These are phyloP conservation scores for Abortiporus biennis DNA, from an alignment of 1,284 basidiomycete species.

Conservation along the genomic window DNA sequence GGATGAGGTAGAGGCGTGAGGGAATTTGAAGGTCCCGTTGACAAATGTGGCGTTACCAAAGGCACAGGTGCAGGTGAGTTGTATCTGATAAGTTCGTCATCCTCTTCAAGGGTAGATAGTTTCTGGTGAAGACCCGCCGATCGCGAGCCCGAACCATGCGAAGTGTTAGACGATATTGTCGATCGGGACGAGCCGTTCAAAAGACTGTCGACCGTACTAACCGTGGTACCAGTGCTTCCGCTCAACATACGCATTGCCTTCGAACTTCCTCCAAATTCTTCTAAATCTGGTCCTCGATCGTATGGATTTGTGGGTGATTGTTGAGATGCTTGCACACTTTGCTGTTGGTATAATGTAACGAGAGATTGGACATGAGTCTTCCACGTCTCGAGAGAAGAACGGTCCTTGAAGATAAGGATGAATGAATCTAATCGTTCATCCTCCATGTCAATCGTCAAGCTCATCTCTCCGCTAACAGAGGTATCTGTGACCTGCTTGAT, in stretches of 20 bases:
- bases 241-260: conserved; percentile 76
- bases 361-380: conserved; percentile 71
- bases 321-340: conserved; percentile 23
- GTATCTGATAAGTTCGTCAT: conserved; percentile 54
- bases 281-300: conserved; percentile 46
- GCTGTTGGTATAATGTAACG: conserved; percentile 59
- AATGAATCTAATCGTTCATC: conserved; percentile 91
- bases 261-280: conserved; percentile 70
- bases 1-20: conserved; percentile 79
- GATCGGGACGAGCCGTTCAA: conserved; percentile 60
- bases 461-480: conserved; percentile 74
- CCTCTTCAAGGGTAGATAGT: conserved; percentile 63
- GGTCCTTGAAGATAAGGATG: conserved; percentile 90
- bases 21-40: conserved; percentile 72
- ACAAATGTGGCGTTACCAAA: conserved; percentile 69
- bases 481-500: conserved; percentile 84
- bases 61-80: conserved; percentile 46
- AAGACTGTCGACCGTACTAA: conserved; percentile 65
- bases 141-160: conserved; percentile 42
- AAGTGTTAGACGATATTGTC: conserved; percentile 63
- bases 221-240: conserved; percentile 59
- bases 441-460: conserved; percentile 92
- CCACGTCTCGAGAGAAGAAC: conserved; percentile 88
- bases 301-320: conserved; percentile 22
- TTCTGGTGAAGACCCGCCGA: conserved; percentile 32